Evolutionary conservation across 768 basidiomycete species (phyloP).

Genomic region (Boletus rubescentipes): DNA sequence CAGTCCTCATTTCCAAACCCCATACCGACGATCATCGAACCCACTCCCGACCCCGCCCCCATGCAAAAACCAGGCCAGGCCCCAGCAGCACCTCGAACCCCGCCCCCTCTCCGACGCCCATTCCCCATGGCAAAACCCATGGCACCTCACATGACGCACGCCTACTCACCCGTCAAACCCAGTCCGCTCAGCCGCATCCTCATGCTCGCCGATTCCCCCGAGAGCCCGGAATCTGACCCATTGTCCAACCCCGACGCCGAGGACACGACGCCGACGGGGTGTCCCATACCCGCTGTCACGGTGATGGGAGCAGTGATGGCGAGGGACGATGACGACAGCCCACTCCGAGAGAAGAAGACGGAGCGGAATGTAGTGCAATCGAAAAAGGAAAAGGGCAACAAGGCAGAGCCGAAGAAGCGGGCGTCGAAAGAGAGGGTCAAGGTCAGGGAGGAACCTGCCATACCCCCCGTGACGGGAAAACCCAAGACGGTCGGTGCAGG

Average conservation of each 20-base stretch:
- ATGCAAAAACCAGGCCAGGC: conserved; percentile 7
- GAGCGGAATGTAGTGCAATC: conserved; percentile 29
- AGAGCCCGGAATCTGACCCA: conserved; percentile 31
- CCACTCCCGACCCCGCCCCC: conserved; percentile 6
- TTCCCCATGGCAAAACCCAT: conserved; percentile 75
- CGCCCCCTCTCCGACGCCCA: conserved; percentile 35
- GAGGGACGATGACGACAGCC: conserved; percentile 52
- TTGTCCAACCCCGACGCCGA: background rate
- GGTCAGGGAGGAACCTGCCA: conserved; percentile 26
- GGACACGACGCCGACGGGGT: conserved; percentile 30
- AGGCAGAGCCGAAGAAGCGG: conserved; percentile 26
- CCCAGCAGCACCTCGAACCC: conserved; percentile 19
- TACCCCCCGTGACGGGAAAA: conserved; percentile 21
- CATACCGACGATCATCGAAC: conserved; percentile 24
- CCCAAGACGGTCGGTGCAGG: conserved; percentile 30
- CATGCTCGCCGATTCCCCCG: conserved; percentile 64
- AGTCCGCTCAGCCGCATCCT: conserved; percentile 80
- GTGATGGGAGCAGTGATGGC: conserved; percentile 4
- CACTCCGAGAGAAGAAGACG: conserved; percentile 50
- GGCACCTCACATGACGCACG: conserved; percentile 68
- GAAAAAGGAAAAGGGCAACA: conserved; percentile 12
- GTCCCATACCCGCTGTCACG: conserved; percentile 11
- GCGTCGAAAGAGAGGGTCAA: conserved; percentile 43
- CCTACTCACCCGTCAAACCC: conserved; percentile 78
- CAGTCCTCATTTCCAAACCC: conserved; percentile 8